phyloP scores from a whole-genome alignment of 2,329 filamentous ascomycete genomes.

The Thielaviopsis punctulata region DNA sequence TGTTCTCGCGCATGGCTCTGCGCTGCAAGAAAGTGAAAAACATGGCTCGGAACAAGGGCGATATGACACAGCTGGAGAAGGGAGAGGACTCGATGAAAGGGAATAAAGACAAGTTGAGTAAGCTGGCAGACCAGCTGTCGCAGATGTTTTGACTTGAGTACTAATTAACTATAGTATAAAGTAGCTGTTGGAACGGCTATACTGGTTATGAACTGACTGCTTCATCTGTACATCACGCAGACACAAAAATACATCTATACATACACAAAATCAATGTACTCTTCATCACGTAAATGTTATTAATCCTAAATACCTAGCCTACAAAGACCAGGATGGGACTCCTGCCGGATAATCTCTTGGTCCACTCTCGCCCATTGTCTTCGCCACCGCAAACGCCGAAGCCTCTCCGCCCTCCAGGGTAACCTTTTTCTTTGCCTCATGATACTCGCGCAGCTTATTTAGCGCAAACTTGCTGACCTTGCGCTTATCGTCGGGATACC shows the following conservation, averaged over 20 bases:
- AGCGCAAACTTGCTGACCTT: conserved; percentile 25
- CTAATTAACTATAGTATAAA: too few relatives aligned
- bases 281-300: background rate
- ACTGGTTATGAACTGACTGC: background rate
- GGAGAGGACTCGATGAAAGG: background rate
- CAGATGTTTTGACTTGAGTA: background rate
- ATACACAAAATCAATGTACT: background rate
- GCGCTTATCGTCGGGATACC: conserved; percentile 25
- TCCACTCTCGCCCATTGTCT: conserved; percentile 10
- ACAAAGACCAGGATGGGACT: background rate
- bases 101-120: background rate
- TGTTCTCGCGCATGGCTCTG: background rate
- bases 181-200: too few relatives aligned
- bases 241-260: background rate
- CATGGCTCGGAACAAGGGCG: background rate
- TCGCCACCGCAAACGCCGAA: conserved; percentile 2
- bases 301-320: background rate
- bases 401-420: background rate
- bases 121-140: background rate
- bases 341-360: conserved; percentile 10
- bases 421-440: conserved; percentile 23
- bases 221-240: background rate
- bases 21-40: background rate
- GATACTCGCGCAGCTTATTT: conserved; percentile 26
- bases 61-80: background rate